Evolutionary conservation across 2,329 filamentous ascomycete genomes (phyloP).

Genomic region (Aspergillus nomiae): DNA sequence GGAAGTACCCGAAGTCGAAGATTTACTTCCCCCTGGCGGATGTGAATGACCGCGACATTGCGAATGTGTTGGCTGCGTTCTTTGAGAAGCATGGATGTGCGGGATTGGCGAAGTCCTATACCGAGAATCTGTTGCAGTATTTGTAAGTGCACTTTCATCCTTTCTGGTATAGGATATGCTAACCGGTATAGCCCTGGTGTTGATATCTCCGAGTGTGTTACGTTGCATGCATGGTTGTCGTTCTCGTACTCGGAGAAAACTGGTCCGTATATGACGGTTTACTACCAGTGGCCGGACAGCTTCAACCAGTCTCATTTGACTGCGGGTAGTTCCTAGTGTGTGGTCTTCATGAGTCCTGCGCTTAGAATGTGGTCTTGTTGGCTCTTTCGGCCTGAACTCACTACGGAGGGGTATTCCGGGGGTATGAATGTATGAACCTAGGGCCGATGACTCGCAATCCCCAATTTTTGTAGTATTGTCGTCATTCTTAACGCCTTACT

Average conservation of each 20-base stretch:
- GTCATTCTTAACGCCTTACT: no score
- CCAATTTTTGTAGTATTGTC: no score
- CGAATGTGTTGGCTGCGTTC: not conserved
- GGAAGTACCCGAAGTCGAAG: not conserved
- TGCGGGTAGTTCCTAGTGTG: not conserved
- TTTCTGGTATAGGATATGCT: not conserved
- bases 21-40: not conserved
- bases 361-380: not conserved
- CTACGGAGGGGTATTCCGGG: no score
- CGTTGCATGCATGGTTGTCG: not conserved
- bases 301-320: not conserved
- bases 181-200: not conserved
- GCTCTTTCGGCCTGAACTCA: not conserved
- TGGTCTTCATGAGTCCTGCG: not conserved
- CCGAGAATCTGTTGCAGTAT: not conserved
- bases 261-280: slow-evolving; percentile 1
- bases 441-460: no score
- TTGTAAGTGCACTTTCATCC: not conserved
- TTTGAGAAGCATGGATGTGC: not conserved
- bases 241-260: slow-evolving; percentile 2
- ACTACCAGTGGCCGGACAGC: not conserved
- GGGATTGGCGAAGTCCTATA: not conserved
- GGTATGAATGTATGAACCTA: no score
- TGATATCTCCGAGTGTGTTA: not conserved
- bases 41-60: not conserved